phyloP scores from a whole-genome alignment of 495 filamentous ascomycete species.

The Aspergillus ellipticus region DNA sequence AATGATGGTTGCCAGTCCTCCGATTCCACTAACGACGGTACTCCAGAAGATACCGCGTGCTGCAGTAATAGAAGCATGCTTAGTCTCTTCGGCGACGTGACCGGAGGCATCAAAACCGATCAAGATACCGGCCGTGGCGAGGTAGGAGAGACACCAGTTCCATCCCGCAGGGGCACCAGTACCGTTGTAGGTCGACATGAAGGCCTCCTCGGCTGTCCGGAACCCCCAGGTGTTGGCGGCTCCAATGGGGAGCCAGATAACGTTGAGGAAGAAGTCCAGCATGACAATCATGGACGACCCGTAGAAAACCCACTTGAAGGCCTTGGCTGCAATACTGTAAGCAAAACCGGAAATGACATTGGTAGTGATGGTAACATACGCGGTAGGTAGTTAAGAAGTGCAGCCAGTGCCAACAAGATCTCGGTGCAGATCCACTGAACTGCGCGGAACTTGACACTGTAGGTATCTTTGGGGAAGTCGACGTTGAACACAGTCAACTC shows the following conservation, averaged over 20 bases:
- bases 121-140: conserved; percentile 55
- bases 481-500: conserved; percentile 53
- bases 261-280: conserved; percentile 52
- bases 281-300: conserved; percentile 46
- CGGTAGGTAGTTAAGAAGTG: conserved; percentile 42
- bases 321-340: conserved; percentile 29
- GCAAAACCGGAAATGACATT: background rate
- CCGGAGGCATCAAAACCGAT: conserved; percentile 57
- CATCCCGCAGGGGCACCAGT: conserved; percentile 52
- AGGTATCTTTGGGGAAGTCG: conserved; percentile 45
- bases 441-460: conserved; percentile 49
- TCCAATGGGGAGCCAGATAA: conserved; percentile 57
- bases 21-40: conserved; percentile 48
- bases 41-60: conserved; percentile 56
- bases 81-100: conserved; percentile 56
- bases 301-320: conserved; percentile 47
- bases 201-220: conserved; percentile 50
- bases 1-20: conserved; percentile 49
- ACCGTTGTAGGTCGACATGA: conserved; percentile 56
- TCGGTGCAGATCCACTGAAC: conserved; percentile 56
- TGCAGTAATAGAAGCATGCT: conserved; percentile 51
- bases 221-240: conserved; percentile 51
- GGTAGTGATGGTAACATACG: conserved; percentile 23
- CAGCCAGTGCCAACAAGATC: conserved; percentile 43
- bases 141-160: conserved; percentile 59